phyloP scores from a whole-genome alignment of 163 green algal genomes.

The Chlamydomonas reinhardtii region DNA sequence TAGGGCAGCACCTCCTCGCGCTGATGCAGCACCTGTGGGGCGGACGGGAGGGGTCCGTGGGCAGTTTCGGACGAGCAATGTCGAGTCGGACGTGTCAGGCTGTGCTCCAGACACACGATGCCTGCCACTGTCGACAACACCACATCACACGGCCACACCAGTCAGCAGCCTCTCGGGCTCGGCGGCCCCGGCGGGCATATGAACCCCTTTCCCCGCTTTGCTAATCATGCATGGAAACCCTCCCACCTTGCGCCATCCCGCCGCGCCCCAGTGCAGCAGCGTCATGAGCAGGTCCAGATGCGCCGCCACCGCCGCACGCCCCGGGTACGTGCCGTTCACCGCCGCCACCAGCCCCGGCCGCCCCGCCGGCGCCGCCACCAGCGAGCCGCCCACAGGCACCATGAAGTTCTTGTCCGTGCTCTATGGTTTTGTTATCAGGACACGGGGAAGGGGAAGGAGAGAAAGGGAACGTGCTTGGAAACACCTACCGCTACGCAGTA shows the following conservation, averaged over 20 bases:
- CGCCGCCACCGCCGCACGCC: constrained; percentile 82
- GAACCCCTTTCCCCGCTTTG: too few relatives aligned
- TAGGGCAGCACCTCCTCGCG: constrained; percentile 79
- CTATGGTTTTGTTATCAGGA: neutral
- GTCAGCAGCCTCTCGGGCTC: too few relatives aligned
- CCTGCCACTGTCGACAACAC: too few relatives aligned
- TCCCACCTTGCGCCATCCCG: constrained; percentile 79
- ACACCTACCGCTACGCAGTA: too few relatives aligned
- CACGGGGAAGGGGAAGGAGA: too few relatives aligned
- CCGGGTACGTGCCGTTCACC: constrained; percentile 89
- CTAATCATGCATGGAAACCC: too few relatives aligned
- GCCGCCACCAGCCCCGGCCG: constrained; percentile 65
- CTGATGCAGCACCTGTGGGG: constrained; percentile 73
- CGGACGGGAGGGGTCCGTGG: neutral
- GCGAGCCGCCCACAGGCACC: constrained; percentile 92
- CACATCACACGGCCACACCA: too few relatives aligned
- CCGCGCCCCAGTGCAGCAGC: constrained; percentile 89
- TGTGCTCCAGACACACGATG: too few relatives aligned
- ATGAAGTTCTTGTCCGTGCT: constrained; percentile 99
- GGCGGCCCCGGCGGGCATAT: too few relatives aligned
- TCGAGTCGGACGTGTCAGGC: too few relatives aligned
- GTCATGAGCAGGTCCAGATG: constrained; percentile 96
- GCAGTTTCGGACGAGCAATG: neutral
- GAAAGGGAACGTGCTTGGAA: too few relatives aligned
- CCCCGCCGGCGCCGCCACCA: constrained; percentile 74